Evolutionary conservation across 331 rosid species (phyloP), one percentile per base, ranked within the genome.

Genomic region (Quercus lobata): DNA sequence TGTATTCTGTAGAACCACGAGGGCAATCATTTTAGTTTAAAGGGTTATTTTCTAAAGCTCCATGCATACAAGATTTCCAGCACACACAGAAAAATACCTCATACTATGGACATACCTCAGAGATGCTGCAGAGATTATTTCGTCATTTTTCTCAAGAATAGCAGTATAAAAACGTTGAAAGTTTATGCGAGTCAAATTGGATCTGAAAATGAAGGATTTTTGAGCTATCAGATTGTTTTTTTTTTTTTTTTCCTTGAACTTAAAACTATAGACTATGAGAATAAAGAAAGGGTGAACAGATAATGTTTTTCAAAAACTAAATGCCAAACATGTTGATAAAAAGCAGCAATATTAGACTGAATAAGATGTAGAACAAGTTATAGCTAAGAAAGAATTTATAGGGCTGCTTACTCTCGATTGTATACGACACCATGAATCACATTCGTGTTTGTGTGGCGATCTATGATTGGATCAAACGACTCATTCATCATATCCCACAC

Each of bases 141-240:
- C 80, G 2, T 88, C 85, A 71, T 75, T 77, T 79, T 84, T 79
- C 79, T 88, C 87, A 14, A 86, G 61, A 66, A 84, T 30, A 61
- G 86, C 83, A 16, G 85, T 75, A 71, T 80, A 68, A 70, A 86
- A 88, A 2, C 81, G 79, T 37, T 60, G 15, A 44, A 82, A 86
- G 60, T 88, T 58, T 9, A 85, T 17, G 61, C 89, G 61, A 9
- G 46, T n/a, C 25, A 83, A 73, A 53, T 83, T 72, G 49, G 87
- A 77, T 7, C 84, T 85, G 78, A 61, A 34, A 11, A 57, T 25
- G 7, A 69, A 35, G n/a, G 30, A 32, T 27, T 80, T 22, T 6
- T 30, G 32, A 52, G 57, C 5, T 11, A 12, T 30, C 21, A 21
- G 34, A 34, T 29, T 17, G 2, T 2, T 53, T 14, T 35, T 37